A percentile compares a stretch with the other conserved stretches of the same genome.
Evolutionary conservation across 106 monocot genomes (phyloP).

Genomic region (Ottelia alismoides): DNA sequence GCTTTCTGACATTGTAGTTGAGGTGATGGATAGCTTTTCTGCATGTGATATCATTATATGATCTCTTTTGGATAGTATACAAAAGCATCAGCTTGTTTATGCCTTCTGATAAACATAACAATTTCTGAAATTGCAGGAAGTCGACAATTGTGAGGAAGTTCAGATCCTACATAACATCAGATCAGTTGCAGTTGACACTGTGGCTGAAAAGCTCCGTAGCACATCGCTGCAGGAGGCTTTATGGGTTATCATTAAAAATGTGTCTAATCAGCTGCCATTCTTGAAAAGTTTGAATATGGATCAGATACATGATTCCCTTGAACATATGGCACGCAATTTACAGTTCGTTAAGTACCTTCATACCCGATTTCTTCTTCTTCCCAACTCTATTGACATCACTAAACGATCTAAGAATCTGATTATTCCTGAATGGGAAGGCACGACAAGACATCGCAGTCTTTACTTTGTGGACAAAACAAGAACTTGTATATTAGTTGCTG

Average conservation of each 20-base stretch:
- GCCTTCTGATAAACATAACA: background rate
- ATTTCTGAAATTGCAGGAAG: conserved; percentile 25
- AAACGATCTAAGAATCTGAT: conserved; percentile 9
- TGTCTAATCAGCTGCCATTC: conserved; percentile 42
- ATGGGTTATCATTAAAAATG: conserved; percentile 28
- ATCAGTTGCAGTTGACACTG: conserved; percentile 32
- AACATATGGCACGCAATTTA: conserved; percentile 41
- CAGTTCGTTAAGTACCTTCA: conserved; percentile 66
- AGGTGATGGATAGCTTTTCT: conserved; percentile 32
- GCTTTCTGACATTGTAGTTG: conserved; percentile 73
- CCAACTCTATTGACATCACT: conserved; percentile 58
- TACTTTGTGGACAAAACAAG: conserved; percentile 55
- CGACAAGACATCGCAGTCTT: conserved; percentile 36
- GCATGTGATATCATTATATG: background rate
- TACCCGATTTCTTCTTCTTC: conserved; percentile 75
- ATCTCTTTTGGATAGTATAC: conserved; percentile 2
- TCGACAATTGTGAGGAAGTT: conserved; percentile 41
- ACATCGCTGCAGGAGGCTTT: conserved; percentile 63
- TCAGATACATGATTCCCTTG: conserved; percentile 29
- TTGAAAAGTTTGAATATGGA: conserved; percentile 33
- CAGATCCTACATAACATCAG: conserved; percentile 44
- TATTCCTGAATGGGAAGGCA: conserved; percentile 77
- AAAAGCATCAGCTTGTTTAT: background rate
- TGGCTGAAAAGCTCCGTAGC: conserved; percentile 74
- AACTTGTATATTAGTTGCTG: conserved; percentile 50